A percentile compares a stretch with the other conserved stretches of the same genome.
Conservation (phyloP, 2,329 filamentous ascomycete genomes). For the Neocucurbitaria cava region DNA sequence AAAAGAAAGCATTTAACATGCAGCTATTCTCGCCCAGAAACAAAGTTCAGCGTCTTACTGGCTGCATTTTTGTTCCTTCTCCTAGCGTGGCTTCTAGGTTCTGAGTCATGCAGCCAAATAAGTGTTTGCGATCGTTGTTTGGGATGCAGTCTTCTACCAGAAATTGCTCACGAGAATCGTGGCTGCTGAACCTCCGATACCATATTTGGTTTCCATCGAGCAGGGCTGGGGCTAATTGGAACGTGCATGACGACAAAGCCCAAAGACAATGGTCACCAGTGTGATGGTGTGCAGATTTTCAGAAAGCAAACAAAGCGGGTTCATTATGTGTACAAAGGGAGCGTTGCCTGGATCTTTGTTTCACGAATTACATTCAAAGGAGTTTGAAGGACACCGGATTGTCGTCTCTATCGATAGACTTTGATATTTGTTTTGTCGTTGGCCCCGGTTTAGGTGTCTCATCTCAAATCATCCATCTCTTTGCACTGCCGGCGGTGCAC, state of each 20-base stretch:
- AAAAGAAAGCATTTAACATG: background rate
- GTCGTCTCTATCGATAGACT: background rate
- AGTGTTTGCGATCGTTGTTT: background rate
- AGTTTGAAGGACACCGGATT: background rate
- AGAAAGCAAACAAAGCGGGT: constrained; percentile 1
- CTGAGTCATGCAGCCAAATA: background rate
- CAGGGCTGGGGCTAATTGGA: constrained; percentile 4
- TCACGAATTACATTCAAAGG: background rate
- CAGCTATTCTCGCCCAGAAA: background rate
- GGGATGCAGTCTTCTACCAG: background rate
- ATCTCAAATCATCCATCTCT: background rate
- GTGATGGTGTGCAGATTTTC: background rate
- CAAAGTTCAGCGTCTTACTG: background rate
- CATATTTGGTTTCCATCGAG: constrained; percentile 2
- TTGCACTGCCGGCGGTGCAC: background rate
- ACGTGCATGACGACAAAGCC: constrained; percentile 1
- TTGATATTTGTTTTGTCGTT: background rate
- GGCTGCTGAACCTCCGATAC: background rate
- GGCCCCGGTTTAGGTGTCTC: background rate
- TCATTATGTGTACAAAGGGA: constrained; percentile 8
- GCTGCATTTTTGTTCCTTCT: background rate
- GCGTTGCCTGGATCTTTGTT: background rate
- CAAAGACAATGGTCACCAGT: background rate
- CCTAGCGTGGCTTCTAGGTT: background rate
- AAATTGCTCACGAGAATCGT: background rate